These are phyloP conservation scores for Pyrenophora seminiperda DNA, from an alignment of 2,329 filamentous ascomycete species.

Conservation along the genomic window DNA sequence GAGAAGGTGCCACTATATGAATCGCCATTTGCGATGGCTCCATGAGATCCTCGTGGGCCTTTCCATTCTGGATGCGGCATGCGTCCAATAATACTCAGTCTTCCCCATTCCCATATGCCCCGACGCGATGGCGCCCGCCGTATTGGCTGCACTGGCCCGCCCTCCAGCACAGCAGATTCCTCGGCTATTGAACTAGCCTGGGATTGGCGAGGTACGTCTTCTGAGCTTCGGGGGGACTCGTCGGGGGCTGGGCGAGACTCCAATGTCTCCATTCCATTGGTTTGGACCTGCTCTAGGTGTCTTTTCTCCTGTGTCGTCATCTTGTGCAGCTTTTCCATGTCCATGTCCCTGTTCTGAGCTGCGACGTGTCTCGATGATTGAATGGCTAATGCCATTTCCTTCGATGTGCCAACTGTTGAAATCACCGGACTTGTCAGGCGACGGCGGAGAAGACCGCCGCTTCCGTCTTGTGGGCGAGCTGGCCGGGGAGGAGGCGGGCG, in stretches of 20 bases:
- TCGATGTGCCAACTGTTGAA: slow-evolving; percentile 42
- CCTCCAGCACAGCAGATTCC: slow-evolving; percentile 6
- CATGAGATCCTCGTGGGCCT: slow-evolving; percentile 21
- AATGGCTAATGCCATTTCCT: slow-evolving; percentile 37
- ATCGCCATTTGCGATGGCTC: slow-evolving; percentile 18
- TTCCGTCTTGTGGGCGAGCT: slow-evolving; percentile 41
- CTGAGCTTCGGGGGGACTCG: slow-evolving; percentile 45
- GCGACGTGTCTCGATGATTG: slow-evolving; percentile 33
- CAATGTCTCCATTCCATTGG: slow-evolving; percentile 18
- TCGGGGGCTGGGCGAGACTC: slow-evolving; percentile 37
- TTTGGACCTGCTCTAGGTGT: slow-evolving; percentile 12
- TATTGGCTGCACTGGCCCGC: slow-evolving; percentile 2
- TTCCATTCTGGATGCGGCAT: slow-evolving; percentile 39
- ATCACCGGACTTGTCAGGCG: slow-evolving; percentile 44
- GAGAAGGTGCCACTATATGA: slow-evolving; percentile 14
- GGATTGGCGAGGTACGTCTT: slow-evolving; percentile 33
- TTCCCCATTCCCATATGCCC: slow-evolving; percentile 45
- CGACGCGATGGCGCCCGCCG: slow-evolving; percentile 31
- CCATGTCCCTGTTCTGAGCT: slow-evolving; percentile 29
- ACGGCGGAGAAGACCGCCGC: slow-evolving; percentile 43
- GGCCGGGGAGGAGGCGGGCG: slow-evolving; percentile 33
- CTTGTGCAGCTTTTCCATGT: slow-evolving; percentile 30
- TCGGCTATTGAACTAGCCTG: slow-evolving; percentile 17
- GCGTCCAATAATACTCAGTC: slow-evolving; percentile 36
- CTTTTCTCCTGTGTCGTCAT: slow-evolving; percentile 33